phyloP scores from a whole-genome alignment of 139 green algal species.

The Closterium sp. region DNA sequence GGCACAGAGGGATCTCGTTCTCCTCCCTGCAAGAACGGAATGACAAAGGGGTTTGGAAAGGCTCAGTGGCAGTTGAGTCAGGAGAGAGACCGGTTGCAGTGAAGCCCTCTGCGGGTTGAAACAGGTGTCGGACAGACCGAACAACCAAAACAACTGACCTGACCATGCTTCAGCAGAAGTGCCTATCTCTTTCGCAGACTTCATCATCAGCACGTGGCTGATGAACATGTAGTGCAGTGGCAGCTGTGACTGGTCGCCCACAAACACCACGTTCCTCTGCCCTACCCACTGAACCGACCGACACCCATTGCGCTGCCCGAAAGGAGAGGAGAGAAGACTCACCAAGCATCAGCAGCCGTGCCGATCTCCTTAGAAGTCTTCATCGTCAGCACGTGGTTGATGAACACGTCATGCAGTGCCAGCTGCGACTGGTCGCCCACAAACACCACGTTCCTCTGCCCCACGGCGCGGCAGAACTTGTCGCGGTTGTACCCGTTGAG shows the following conservation, averaged over 20 bases:
- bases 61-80: background rate
- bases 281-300: background rate
- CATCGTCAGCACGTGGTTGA: constrained; percentile 19
- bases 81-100: constrained; percentile 24
- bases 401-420: background rate
- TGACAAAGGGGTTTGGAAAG: background rate
- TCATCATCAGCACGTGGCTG: background rate
- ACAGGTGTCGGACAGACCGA: too few relatives aligned
- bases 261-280: constrained; percentile 18
- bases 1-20: background rate
- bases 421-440: constrained; percentile 25
- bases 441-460: constrained; percentile 21
- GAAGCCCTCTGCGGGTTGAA: constrained; percentile 17
- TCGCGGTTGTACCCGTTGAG: constrained; percentile 13
- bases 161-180: background rate
- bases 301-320: background rate
- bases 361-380: background rate
- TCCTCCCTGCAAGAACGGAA: background rate
- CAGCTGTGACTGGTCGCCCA: constrained; percentile 11
- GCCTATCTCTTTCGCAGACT: background rate
- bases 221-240: background rate
- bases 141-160: too few relatives aligned
- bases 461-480: constrained; percentile 19
- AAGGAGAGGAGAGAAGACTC: background rate
- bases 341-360: background rate